These are phyloP conservation scores for Lactarius evosmus DNA, from an alignment of 768 basidiomycete genomes.

Conservation along the genomic window DNA sequence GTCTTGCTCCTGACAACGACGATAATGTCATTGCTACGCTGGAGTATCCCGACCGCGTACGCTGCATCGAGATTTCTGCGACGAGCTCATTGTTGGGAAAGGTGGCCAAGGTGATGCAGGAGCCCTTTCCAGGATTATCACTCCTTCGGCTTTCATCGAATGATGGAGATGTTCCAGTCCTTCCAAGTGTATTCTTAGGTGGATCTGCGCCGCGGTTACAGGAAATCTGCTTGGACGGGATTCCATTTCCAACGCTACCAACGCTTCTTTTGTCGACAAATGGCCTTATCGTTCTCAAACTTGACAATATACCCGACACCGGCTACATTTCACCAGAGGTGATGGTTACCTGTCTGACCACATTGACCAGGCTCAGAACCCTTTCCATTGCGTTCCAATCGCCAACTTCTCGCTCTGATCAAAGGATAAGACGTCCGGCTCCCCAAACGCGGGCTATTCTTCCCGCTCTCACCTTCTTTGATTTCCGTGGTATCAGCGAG, in stretches of 20 bases:
- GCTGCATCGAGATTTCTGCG: not conserved
- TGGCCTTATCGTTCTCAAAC: not conserved
- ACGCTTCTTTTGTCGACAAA: not conserved
- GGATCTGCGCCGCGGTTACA: not conserved
- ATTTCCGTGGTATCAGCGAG: not conserved
- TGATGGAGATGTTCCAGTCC: not conserved
- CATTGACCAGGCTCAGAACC: not conserved
- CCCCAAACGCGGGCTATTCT: not conserved
- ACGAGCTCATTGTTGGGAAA: not conserved
- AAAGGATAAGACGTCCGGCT: not conserved
- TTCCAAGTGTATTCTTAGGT: not conserved
- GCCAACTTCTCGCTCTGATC: not conserved
- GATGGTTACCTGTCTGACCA: not conserved
- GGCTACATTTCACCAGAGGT: not conserved
- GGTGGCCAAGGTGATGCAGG: not conserved
- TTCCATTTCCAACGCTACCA: not conserved
- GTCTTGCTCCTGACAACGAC: not conserved
- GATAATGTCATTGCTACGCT: not conserved
- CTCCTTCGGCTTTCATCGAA: constrained; percentile 1
- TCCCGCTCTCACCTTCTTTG: not conserved
- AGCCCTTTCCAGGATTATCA: not conserved
- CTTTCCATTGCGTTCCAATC: not conserved
- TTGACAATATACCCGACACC: not conserved
- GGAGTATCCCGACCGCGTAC: not conserved
- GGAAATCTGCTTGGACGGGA: not conserved